Evolutionary conservation across 345 rosid species (phyloP), one percentile per base, ranked within the genome.

Genomic region (Moricandia moricandioides): DNA sequence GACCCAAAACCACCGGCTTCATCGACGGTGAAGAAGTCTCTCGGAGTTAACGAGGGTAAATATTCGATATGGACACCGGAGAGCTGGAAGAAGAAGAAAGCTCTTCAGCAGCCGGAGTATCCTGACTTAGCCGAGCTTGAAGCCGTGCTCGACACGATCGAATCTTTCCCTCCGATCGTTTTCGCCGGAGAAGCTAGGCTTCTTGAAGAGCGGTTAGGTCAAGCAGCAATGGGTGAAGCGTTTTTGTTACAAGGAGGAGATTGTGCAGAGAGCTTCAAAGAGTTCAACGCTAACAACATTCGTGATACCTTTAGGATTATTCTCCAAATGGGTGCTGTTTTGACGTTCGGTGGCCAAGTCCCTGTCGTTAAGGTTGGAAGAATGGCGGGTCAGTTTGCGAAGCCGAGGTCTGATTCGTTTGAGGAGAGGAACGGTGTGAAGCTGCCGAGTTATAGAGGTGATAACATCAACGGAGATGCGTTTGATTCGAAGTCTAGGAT

Each of bases 221-320:
- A 86, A 69, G 93, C 93, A 1, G 89, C 93, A 17, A 58, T 83
- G 85, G 93, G 93, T 35, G 86, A 85, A 37, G 93, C 93, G 7
- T 88, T 88, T 61, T 78, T 88, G 6, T 71, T 88, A 26, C 93
- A 86, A 67, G 93, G 93, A 4, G 93, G 93, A 3, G 93, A 86
- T 56, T 86, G 93, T 52, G 91, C 93, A 1, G 93, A 88, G 87
- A 88, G 93, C 24, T 86, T 88, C 83, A 88, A 88, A 74, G 93
- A 86, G 66, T 88, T 88, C 55, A 73, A 88, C 56, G 93, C 90
- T 5, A 86, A 86, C 37, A 88, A 88, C 82, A 88, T 86, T 76
- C 87, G 93, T 63, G 93, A 88, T 21, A 86, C 93, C 54, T 88
- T 88, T 63, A 72, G 90, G 79, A 85, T 88, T 54, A 75, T 88